Base-by-base conservation (phyloP, 345 rosid genomes). In the Pistacia integerrima region DNA sequence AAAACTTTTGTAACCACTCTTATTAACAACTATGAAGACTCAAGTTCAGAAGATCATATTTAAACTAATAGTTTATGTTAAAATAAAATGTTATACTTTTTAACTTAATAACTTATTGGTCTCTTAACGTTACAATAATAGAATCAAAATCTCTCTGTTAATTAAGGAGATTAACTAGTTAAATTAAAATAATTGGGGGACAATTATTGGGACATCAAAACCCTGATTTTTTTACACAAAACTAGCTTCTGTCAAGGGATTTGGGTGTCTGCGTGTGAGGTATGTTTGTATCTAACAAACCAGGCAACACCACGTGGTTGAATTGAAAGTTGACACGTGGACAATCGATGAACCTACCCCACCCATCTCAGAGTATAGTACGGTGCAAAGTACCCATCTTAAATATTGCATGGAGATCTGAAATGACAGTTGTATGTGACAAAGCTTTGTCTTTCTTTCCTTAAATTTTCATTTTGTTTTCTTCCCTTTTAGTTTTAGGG, bases 351-450 rank as follows among this genome's bases (percentile, higher is more conserved):
- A 2, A 1, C 10, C 35, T 12, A n/a, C 28, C n/a, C 62, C 38
- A 12, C 0, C 1, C 17, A 8, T 48, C 28, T 52, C 18, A 0
- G 17, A n/a, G 11, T 0, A 22, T 58, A 2, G 86, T 84, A 84
- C 86, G 82, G 82, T 76, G 41, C 74, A 46, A 62, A 64, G 81
- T 77, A 79, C 79, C 81, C 81, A 70, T 74, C 75, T 70, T 14
- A 2, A 0, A 0, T 17, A 11, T 52, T 52, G 17, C 57, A 52
- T 67, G 81, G 67, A 72, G 82, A 80, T 78, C 82, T 64, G 79
- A 69, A 51, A 41, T 58, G 86, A 78, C 80, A 84, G 86, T 54
- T 84, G 84, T 80, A 49, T 10, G 55, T 74, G 76, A 73, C 78
- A 68, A 36, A 46, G 61, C 55, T 14, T 4, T 35, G 28, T 55